phyloP scores from a whole-genome alignment of 2,329 filamentous ascomycete genomes.

The Fusarium hainanense region DNA sequence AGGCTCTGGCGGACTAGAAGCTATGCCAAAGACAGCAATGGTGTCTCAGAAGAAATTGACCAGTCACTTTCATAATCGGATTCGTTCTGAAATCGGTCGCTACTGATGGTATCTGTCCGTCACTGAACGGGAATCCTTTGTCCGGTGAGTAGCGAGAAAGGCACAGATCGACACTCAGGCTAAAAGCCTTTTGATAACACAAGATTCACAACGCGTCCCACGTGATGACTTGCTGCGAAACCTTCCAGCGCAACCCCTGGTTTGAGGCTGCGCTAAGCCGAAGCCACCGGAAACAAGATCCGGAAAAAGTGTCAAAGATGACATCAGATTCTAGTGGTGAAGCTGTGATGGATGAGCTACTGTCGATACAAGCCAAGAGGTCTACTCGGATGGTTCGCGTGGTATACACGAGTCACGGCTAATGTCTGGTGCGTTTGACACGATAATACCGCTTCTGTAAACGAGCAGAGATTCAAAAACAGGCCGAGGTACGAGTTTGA shows the following conservation, averaged over 20 bases:
- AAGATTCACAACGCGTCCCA: not conserved
- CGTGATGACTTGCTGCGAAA: not conserved
- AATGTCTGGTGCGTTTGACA: not conserved
- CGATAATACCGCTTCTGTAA: fast-evolving
- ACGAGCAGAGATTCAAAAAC: not conserved
- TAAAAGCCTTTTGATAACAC: not conserved
- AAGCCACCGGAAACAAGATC: conserved; percentile 20
- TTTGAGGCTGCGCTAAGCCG: conserved; percentile 1
- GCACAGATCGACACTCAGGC: conserved; percentile 16
- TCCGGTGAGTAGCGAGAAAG: not conserved
- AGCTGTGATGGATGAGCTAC: not conserved
- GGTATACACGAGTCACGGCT: too few species aligned
- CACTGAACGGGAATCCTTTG: not conserved
- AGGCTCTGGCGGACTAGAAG: not conserved
- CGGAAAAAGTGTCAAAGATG: conserved; percentile 15
- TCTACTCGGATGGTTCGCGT: not conserved
- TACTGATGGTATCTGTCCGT: conserved; percentile 10
- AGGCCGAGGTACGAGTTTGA: not conserved
- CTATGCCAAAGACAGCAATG: not conserved
- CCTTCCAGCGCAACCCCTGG: not conserved
- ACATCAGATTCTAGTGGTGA: not conserved
- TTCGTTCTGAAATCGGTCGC: not conserved
- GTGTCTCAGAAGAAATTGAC: not conserved
- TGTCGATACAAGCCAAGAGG: too few species aligned
- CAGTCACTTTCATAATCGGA: not conserved